Evolutionary conservation across 257 asterid genomes (phyloP).

Genomic region (Gentiana dahurica): DNA sequence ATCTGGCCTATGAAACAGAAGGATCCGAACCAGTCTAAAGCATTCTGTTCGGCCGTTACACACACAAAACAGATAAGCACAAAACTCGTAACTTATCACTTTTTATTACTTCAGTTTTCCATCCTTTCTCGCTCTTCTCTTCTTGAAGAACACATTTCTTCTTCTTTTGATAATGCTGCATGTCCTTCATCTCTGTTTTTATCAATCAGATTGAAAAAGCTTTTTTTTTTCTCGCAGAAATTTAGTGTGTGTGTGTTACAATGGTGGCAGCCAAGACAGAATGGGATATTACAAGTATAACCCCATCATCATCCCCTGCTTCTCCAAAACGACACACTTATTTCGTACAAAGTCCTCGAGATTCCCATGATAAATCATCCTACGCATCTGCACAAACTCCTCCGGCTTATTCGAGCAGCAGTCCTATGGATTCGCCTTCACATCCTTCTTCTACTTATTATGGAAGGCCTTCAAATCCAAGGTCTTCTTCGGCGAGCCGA

Average conservation of each 20-base stretch:
- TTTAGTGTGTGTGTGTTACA: not conserved
- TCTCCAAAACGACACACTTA: slow-evolving; percentile 24
- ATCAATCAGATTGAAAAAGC: no score
- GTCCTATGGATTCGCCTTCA: slow-evolving; percentile 42
- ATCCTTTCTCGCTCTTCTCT: no score
- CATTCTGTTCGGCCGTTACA: no score
- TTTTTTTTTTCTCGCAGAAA: not conserved
- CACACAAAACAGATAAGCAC: no score
- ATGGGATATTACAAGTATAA: slow-evolving; percentile 33
- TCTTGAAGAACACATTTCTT: no score
- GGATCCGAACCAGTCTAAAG: no score
- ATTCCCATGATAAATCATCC: slow-evolving; percentile 45
- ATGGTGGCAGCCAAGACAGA: slow-evolving; percentile 38
- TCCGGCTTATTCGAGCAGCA: slow-evolving; percentile 10
- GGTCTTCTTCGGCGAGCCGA: slow-evolving; percentile 47
- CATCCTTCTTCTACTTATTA: slow-evolving; percentile 11
- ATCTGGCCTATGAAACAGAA: no score
- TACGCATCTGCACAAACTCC: slow-evolving; percentile 20
- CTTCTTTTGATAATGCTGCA: no score
- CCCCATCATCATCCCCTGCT: slow-evolving; percentile 34
- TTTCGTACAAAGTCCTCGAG: slow-evolving; percentile 59
- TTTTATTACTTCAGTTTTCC: no score
- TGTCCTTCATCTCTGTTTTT: no score
- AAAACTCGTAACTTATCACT: no score
- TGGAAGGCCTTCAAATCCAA: slow-evolving; percentile 20